phyloP scores from a whole-genome alignment of 805 yeast species.

The Ogataea philodendri region DNA sequence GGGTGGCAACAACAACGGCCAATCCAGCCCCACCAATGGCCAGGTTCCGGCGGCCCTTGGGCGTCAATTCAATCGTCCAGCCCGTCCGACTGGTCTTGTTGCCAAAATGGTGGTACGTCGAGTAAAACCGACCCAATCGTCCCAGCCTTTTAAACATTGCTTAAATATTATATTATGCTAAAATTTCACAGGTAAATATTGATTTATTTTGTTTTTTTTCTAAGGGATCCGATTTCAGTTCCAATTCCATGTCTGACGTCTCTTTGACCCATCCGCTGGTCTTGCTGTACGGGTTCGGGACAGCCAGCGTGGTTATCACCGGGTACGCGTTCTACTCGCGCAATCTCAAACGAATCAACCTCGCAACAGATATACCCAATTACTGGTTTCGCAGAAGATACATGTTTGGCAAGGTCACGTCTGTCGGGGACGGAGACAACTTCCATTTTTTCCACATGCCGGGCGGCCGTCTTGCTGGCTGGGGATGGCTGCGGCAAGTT shows the following conservation, averaged over 20 bases:
- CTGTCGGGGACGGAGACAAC: conserved; percentile 96
- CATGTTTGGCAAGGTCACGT: conserved; percentile 71
- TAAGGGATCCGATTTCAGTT: no score
- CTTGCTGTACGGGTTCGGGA: conserved; percentile 30
- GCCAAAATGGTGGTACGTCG: conserved; percentile 28
- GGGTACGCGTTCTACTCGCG: conserved; percentile 43
- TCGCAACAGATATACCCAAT: conserved; percentile 50
- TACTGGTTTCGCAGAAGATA: conserved; percentile 42
- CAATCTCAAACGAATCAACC: conserved; percentile 49
- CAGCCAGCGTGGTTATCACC: conserved; percentile 37
- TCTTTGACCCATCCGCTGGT: conserved; percentile 30
- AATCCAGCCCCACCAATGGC: conserved; percentile 36
- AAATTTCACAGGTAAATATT: background rate
- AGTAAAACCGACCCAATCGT: conserved; percentile 12
- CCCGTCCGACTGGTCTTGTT: conserved; percentile 14
- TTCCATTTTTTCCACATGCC: conserved; percentile 92
- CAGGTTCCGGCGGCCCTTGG: conserved; percentile 23
- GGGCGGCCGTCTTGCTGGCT: conserved; percentile 82
- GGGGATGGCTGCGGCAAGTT: conserved; percentile 83
- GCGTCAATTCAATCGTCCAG: conserved; percentile 12
- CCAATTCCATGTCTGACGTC: conserved; percentile 14
- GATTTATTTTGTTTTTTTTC: conserved; percentile 1
- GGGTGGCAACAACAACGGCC: conserved; percentile 43
- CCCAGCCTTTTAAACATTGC: conserved; percentile 6
- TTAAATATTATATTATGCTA: background rate